Evolutionary conservation across 148 eudicot genomes (phyloP).

Genomic region (Rhododendron mucronatum): DNA sequence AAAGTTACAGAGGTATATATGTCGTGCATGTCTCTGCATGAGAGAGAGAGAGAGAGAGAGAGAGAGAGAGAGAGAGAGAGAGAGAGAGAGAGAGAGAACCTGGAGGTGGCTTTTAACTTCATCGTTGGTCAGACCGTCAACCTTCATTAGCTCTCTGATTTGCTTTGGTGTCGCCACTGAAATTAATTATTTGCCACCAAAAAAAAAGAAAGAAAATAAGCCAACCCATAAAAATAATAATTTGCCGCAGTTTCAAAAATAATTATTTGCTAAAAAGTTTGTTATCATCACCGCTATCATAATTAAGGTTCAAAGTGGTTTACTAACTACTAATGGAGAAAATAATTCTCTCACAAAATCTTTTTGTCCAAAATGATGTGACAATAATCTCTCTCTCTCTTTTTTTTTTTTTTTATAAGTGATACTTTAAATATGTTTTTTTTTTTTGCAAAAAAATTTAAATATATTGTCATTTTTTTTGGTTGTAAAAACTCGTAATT

Average conservation of each 20-base stretch:
- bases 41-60: slow-evolving; percentile 21
- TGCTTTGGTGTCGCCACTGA: slow-evolving; percentile 98
- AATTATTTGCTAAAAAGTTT: neutral
- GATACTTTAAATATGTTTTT: no score
- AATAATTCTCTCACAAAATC: neutral
- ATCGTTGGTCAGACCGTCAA: slow-evolving; percentile 98
- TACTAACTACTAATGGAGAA: neutral
- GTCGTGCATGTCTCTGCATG: neutral
- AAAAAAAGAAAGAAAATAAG: neutral
- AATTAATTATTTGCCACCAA: slow-evolving; percentile 12
- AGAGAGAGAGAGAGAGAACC: slow-evolving; percentile 30
- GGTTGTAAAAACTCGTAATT: neutral
- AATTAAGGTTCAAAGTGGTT: neutral
- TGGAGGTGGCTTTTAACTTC: slow-evolving; percentile 99
- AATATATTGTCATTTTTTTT: neutral
- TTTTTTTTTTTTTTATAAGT: no score
- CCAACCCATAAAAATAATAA: neutral
- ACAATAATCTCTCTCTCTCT: neutral
- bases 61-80: no score
- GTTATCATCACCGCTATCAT: slow-evolving; percentile 5
- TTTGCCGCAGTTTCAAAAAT: neutral
- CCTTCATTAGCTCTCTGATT: slow-evolving; percentile 98
- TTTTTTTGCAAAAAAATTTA: neutral
- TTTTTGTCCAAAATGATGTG: neutral
- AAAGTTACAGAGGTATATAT: neutral